These are phyloP conservation scores for Canavalia ensiformis DNA, from an alignment of 306 rosid species.

Conservation along the genomic window DNA sequence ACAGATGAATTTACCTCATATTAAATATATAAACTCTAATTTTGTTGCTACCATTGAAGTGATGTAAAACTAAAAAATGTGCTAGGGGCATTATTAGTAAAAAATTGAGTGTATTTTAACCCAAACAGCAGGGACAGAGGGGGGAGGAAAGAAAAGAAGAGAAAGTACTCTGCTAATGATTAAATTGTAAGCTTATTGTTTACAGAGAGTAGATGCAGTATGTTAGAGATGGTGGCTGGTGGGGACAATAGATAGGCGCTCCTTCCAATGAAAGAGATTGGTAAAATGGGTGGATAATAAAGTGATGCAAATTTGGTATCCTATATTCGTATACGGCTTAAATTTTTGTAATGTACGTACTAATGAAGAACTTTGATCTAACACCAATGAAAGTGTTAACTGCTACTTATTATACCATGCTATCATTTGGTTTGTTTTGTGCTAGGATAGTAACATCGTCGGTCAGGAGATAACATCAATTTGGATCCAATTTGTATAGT, in stretches of 20 bases:
- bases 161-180: slow-evolving; percentile 32
- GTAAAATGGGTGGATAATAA: slow-evolving; percentile 36
- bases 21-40: background rate
- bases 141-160: background rate
- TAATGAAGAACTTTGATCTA: slow-evolving; percentile 21
- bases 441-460: background rate
- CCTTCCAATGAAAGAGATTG: slow-evolving; percentile 24
- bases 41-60: background rate
- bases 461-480: background rate
- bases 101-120: background rate
- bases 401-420: slow-evolving; percentile 35
- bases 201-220: background rate
- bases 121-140: background rate
- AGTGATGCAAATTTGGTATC: slow-evolving; percentile 6
- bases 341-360: background rate
- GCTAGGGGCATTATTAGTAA: background rate
- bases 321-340: background rate
- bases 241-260: slow-evolving; percentile 39
- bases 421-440: slow-evolving; percentile 33
- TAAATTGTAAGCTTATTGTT: slow-evolving; percentile 21
- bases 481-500: slow-evolving; percentile 12
- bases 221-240: slow-evolving; percentile 12
- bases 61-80: background rate
- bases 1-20: background rate
- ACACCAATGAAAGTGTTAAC: slow-evolving; percentile 1